A percentile compares a stretch with the other conserved stretches of the same genome.
Conservation (phyloP, 1,284 basidiomycete genomes). For the Taiwanofungus camphoratus region DNA sequence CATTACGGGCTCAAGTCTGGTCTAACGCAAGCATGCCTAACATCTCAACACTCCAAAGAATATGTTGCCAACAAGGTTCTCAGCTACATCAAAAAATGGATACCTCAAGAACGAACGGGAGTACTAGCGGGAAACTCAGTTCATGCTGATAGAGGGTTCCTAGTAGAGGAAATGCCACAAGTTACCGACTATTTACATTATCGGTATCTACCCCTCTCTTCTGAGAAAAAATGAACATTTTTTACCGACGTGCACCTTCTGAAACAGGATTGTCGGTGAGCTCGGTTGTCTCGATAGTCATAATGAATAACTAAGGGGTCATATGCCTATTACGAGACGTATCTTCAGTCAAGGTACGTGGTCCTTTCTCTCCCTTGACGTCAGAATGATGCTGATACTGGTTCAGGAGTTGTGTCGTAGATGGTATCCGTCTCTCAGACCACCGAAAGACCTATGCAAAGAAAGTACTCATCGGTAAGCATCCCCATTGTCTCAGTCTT, state of each 20-base stretch:
- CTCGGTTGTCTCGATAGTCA: neutral
- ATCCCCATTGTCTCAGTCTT: neutral
- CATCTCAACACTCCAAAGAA: conserved; percentile 50
- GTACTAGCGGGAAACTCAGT: conserved; percentile 80
- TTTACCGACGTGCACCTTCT: neutral
- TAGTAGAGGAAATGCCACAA: conserved; percentile 72
- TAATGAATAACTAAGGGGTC: conserved; percentile 9
- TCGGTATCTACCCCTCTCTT: conserved; percentile 38
- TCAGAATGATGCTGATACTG: neutral
- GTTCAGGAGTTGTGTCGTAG: conserved; percentile 64
- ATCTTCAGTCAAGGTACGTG: conserved; percentile 68
- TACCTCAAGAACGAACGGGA: conserved; percentile 54
- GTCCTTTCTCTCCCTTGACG: neutral
- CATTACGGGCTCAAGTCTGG: conserved; percentile 63
- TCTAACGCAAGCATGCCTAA: conserved; percentile 61
- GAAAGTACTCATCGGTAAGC: conserved; percentile 48
- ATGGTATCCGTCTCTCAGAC: conserved; percentile 51
- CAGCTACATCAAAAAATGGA: conserved; percentile 68
- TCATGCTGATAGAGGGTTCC: conserved; percentile 71
- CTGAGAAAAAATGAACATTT: neutral
- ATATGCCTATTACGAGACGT: conserved; percentile 47
- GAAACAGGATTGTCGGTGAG: conserved; percentile 20
- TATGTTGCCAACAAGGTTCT: conserved; percentile 56
- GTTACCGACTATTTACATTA: conserved; percentile 74
- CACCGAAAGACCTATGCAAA: conserved; percentile 22